Evolutionary conservation across 2,329 filamentous ascomycete species (phyloP).

Genomic region (Hymenoscyphus linearis): DNA sequence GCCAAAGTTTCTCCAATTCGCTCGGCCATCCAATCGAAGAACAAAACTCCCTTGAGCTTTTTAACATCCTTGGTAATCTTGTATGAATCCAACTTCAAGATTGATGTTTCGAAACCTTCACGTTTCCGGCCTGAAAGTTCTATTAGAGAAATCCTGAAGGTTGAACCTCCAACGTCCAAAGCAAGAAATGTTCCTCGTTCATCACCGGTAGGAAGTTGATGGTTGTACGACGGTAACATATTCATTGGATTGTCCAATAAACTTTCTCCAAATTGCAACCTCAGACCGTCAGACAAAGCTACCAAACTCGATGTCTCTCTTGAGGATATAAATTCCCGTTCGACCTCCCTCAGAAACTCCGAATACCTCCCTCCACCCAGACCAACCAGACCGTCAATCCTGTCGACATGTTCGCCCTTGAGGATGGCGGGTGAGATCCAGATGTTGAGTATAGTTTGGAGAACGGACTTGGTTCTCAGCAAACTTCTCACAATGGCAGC

Average conservation of each 20-base stretch:
- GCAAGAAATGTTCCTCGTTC: constrained; percentile 57
- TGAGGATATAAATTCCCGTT: constrained; percentile 45
- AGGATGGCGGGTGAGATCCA: constrained; percentile 41
- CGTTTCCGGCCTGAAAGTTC: constrained; percentile 46
- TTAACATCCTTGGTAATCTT: constrained; percentile 52
- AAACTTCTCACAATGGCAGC: constrained; percentile 53
- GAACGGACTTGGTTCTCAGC: constrained; percentile 52
- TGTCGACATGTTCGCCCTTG: constrained; percentile 20
- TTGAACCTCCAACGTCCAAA: constrained; percentile 65
- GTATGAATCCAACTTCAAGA: constrained; percentile 51
- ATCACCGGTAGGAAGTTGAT: constrained; percentile 54
- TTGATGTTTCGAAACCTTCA: constrained; percentile 41
- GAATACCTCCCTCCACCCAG: constrained; percentile 22
- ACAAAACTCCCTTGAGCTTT: constrained; percentile 50
- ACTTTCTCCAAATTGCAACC: constrained; percentile 49
- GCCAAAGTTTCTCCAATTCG: constrained; percentile 53
- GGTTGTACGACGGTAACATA: constrained; percentile 64
- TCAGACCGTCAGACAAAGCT: constrained; percentile 45
- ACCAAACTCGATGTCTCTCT: constrained; percentile 38
- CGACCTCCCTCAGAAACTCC: constrained; percentile 53
- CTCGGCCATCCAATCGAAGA: constrained; percentile 65
- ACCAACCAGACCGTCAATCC: constrained; percentile 1
- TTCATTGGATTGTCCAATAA: constrained; percentile 48
- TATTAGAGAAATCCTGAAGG: constrained; percentile 59
- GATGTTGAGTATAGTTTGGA: constrained; percentile 52